Conservation (phyloP, 257 asterid species). For the Lantana camara region DNA sequence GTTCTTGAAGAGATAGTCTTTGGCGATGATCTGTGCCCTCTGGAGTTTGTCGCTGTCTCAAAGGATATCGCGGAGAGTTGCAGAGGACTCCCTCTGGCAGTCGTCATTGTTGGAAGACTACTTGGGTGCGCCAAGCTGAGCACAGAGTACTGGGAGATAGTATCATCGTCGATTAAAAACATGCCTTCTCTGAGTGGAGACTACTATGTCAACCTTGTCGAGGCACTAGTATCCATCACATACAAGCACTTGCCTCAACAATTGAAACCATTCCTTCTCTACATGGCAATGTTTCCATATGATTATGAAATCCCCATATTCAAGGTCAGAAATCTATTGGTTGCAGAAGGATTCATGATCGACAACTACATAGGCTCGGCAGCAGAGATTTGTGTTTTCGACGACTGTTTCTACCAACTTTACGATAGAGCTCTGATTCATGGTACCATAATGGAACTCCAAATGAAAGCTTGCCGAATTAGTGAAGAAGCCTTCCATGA, state of each 20-base stretch:
- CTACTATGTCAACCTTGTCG: no score
- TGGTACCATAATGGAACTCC: neutral
- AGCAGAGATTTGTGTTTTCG: neutral
- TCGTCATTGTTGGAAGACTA: no score
- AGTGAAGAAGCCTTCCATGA: neutral
- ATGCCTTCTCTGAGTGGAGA: no score
- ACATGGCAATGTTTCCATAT: neutral
- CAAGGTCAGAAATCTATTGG: constrained; percentile 20
- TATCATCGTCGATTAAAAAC: no score
- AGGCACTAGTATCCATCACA: neutral
- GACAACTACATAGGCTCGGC: neutral
- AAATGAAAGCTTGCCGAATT: constrained; percentile 8
- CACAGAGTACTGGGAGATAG: no score
- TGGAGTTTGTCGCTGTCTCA: no score
- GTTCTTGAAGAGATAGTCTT: no score
- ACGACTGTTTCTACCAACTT: constrained; percentile 8
- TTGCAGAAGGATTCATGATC: constrained; percentile 21
- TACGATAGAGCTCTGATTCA: neutral
- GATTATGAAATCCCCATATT: neutral
- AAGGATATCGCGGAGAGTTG: no score
- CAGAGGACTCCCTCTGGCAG: no score
- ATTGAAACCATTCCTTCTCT: neutral
- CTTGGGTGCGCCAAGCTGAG: no score
- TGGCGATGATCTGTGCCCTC: no score
- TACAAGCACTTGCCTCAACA: neutral